phyloP scores from a whole-genome alignment of 345 rosid species.

The Salix brachista region DNA sequence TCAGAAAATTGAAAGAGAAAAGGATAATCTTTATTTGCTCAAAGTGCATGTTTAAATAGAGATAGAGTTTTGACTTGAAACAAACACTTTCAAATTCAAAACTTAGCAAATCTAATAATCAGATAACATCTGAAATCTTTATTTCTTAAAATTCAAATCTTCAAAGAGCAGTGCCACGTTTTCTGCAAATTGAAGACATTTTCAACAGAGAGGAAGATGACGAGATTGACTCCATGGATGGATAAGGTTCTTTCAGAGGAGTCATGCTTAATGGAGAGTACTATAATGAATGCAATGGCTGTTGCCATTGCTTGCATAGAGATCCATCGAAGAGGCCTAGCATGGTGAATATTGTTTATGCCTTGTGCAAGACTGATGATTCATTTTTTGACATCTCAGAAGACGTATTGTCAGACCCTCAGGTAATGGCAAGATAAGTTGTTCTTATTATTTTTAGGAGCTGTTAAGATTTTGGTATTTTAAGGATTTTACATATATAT shows the following conservation, averaged over 20 bases:
- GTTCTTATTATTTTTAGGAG: background rate
- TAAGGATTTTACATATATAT: background rate
- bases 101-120: too few species aligned
- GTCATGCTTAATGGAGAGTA: constrained; percentile 38
- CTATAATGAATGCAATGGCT: constrained; percentile 39
- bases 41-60: too few species aligned
- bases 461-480: background rate
- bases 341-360: constrained; percentile 66
- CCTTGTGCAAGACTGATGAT: constrained; percentile 51
- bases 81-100: too few species aligned
- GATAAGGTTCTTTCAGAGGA: constrained; percentile 36
- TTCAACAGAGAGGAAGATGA: constrained; percentile 30
- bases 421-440: constrained; percentile 45
- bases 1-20: too few species aligned
- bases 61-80: too few species aligned
- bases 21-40: too few species aligned
- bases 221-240: constrained; percentile 35
- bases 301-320: constrained; percentile 45
- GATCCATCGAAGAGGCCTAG: constrained; percentile 56
- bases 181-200: too few species aligned
- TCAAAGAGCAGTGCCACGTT: too few species aligned
- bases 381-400: too few species aligned
- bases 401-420: constrained; percentile 26
- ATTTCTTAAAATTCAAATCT: too few species aligned
- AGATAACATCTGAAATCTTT: too few species aligned